Base-by-base conservation (phyloP, 306 rosid genomes). In the Abrus precatorius region DNA sequence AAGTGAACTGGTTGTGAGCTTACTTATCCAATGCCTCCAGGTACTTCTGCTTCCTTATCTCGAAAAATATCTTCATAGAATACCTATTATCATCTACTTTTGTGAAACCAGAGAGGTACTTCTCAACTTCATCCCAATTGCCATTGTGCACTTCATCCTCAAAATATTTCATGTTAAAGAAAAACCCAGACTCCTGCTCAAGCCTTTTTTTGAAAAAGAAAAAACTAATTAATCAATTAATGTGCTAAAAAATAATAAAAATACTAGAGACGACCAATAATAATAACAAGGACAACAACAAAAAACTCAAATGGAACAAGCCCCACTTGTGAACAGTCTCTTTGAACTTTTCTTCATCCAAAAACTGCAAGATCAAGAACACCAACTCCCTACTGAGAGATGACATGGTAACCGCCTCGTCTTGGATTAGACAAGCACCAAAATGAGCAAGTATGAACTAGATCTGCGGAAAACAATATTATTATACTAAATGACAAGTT, bases 81-180 rank as follows among this genome's bases (percentile, higher is more conserved):
- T 92, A 94, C 38, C 98, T 92, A 80, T 94, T 94, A 69, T 94
- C 98, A 64, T 94, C 98, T 47, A 94, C 98, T 86, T 94, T 94
- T 2, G 98, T 94, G 86, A 94, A 94, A 76, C 98, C 98, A 65
- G 98, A 94, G 40, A 94, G 97, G 86, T 94, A 94, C 75, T 29
- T 92, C 84, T 95, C 97, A 72, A 95, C 98, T 85, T 95, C 98
- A 76, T 95, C 98, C 98, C 98, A 95, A 81, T 95, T 95, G 68
- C 97, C 98, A 88, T 78, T 90, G 55, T 95, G 98, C 77, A 95
- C 98, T 88, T 95, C 98, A 72, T 95, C 98, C 84, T 95, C 98
- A 82, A 95, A 95, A 85, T 95, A 92, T 66, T 91, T 95, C 97
- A 95, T 92, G 84, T 92, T 95, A 71, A 92, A 95, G 92, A 88